Base-by-base conservation (phyloP, 2,329 filamentous ascomycete species). In the Fusarium aywerte region DNA sequence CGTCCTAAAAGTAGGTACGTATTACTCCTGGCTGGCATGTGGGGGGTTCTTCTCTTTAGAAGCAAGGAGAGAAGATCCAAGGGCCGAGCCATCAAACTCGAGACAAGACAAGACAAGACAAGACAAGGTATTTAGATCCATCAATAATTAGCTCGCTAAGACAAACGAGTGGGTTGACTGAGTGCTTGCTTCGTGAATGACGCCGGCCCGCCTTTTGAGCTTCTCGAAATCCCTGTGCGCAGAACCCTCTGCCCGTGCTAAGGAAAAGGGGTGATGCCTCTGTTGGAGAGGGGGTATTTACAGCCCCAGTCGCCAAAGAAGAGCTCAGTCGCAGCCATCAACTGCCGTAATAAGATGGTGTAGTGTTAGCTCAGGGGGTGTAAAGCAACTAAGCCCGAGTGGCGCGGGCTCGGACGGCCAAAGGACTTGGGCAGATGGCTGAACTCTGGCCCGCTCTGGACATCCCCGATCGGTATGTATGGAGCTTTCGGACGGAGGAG, bases 381-480 rank as follows among this genome's bases (percentile, higher is more conserved):
- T 69, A 32, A n/a, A 35, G 38, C 11, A n/a, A 66, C 48, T 29
- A 39, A 51, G 8, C 49, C 55, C 39, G 65, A 62, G 40, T 45
- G 27, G 36, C 58, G 51, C 63, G 65, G 70, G 68, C 62, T 64
- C 63, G 62, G 67, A 61, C n/a, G 61, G 62, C 59, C 67, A 44
- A 59, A 68, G 58, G 60, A 18, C 42, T 65, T 52, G 39, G 58
- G 48, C 60, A 51, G 33, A 52, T 57, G 72, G 70, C 72, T 74
- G 72, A 74, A 74, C 70, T 69, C 58, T 74, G 63, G 55, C 61
- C 72, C 70, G 67, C 70, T 66, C 55, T 71, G 54, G 51, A 55
- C 62, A 62, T 69, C 64, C 59, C 72, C 72, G 72, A 74, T 71
- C 72, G 72, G 71, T 73, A 69, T 64, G 67, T 67, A 70, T 73